Evolutionary conservation across 2,329 filamentous ascomycete genomes (phyloP), one percentile per base, ranked within the genome.

Genomic region (Trichoderma sp.): DNA sequence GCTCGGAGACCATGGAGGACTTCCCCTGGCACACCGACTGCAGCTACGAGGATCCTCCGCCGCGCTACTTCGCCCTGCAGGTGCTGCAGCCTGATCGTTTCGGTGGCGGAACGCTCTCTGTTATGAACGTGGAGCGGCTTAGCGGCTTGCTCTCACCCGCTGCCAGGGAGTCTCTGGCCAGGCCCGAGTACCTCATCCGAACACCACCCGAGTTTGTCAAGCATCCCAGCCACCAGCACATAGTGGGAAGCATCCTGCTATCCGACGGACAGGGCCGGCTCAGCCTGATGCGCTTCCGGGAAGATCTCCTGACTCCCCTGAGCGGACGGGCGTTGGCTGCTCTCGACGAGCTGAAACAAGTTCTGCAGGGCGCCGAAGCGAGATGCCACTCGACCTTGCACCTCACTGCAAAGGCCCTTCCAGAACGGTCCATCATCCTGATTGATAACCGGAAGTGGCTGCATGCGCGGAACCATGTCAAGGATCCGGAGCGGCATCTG

Each of bases 1-100:
- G 79, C 0, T 80, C 78, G 0, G 80, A 82, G 68, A 82, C 80
- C 0, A 81, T 80, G 78, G 68, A 76, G 0, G 72, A 78, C 1
- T 82, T 82, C 32, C 77, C 80, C 0, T 82, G 80, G 80, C 80
- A 82, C 56, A 82, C 79, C 0, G 80, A 82, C 57, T 82, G 80
- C 71, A 80, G 79, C 69, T 82, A 82, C 56, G 80, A 82, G 57
- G 61, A 74, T 1, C 68, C 70, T 0, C 73, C 78, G 1, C 80
- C 80, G 2, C 66, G 77, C 3, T 81, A 76, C 56, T 81, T 82
- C 56, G 80, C 79, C 0, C 75, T 82, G 0, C 80, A 82, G 17
- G 79, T 82, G 0, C 74, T 82, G 0, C 79, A 76, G n/a, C 75
- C 76, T 22, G 80, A 82, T 68, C 74, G 75, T 0, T 75, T 61